Evolutionary conservation across 2,329 filamentous ascomycete genomes (phyloP).

Genomic region (Chrysoporthe cubensis): DNA sequence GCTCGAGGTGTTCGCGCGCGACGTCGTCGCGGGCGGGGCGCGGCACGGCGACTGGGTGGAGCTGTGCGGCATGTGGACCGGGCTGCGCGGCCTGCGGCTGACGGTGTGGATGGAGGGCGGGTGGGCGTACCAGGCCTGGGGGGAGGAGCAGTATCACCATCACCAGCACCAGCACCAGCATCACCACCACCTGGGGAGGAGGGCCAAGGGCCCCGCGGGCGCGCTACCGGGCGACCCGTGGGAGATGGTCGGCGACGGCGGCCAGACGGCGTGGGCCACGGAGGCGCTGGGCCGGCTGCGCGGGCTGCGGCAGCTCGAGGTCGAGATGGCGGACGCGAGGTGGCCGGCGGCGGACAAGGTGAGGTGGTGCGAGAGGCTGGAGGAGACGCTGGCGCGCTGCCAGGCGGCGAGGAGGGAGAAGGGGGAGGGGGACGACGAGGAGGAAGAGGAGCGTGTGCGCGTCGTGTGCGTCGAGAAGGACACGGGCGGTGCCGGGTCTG

Average conservation of each 20-base stretch:
- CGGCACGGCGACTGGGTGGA: slow-evolving; percentile 41
- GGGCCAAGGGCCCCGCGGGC: not conserved
- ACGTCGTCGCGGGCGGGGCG: slow-evolving; percentile 37
- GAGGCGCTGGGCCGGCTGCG: slow-evolving; percentile 39
- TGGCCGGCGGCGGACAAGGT: slow-evolving; percentile 41
- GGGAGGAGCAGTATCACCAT: not conserved
- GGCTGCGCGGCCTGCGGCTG: slow-evolving; percentile 45
- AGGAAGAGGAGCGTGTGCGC: slow-evolving; percentile 23
- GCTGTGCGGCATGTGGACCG: slow-evolving; percentile 43
- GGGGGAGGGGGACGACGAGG: slow-evolving; percentile 23
- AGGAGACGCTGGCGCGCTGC: not conserved
- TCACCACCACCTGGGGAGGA: slow-evolving; percentile 7
- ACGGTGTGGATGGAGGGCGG: slow-evolving; percentile 38
- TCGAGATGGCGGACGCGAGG: slow-evolving; percentile 43
- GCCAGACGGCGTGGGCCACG: slow-evolving; percentile 36
- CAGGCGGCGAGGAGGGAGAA: slow-evolving; percentile 35
- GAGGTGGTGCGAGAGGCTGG: slow-evolving; percentile 41
- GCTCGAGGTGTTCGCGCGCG: slow-evolving; percentile 45
- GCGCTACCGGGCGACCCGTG: not conserved
- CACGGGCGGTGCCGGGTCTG: not conserved
- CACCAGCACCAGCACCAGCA: no score
- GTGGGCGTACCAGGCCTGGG: slow-evolving; percentile 4
- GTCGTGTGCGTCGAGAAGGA: slow-evolving; percentile 3
- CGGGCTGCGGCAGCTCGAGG: slow-evolving; percentile 43
- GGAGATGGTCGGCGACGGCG: not conserved